Evolutionary conservation across 176 grass and related monocot genomes (phyloP), one percentile per base, ranked within the genome.

Genomic region (Neostapfia colusana): DNA sequence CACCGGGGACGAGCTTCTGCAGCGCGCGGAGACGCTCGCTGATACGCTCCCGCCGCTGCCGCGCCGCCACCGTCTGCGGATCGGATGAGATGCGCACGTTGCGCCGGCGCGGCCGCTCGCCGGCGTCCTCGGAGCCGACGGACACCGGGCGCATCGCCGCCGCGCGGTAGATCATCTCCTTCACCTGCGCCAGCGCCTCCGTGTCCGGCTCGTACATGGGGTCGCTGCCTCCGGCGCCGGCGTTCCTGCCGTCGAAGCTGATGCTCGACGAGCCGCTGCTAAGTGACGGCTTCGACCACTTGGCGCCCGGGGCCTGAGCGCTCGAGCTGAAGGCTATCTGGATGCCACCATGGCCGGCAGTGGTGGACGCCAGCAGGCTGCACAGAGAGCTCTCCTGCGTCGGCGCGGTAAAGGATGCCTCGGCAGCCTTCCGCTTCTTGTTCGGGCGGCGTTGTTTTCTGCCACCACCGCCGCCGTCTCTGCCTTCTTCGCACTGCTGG

Each of bases 51-150:
- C 89, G 82, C 49, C 92, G 79, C 63, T 91, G 83, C 81, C 92
- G 72, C 36, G 92, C 92, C 6, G 92, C 88, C 51, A 89, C 84
- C 3, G 92, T 91, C 87, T 95, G 92, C 38, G 92, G 92, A 69
- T 95, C 92, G 25, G 83, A 89, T 2, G 89, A 91, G 70, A 95
- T 86, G 68, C 72, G 87, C 67, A 95, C 92, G 87, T 95, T 95
- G 63, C 90, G 90, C 28, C 92, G 80, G 55, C 85, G 77, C 25
- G 89, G 86, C 48, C 79, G 79, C 77, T 91, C 89, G 11, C 75
- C 44, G 63, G 74, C 50, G 5, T 25, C 31, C 31, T 31, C 89
- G 20, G 48, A 21, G 20, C 57, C 92, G 13, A 95, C 61, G 23
- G 63, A 91, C 15, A 95, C 79, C 0, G 89, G 92, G 50, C 78